phyloP scores from a whole-genome alignment of 306 rosid genomes.

The Quercus cerris region DNA sequence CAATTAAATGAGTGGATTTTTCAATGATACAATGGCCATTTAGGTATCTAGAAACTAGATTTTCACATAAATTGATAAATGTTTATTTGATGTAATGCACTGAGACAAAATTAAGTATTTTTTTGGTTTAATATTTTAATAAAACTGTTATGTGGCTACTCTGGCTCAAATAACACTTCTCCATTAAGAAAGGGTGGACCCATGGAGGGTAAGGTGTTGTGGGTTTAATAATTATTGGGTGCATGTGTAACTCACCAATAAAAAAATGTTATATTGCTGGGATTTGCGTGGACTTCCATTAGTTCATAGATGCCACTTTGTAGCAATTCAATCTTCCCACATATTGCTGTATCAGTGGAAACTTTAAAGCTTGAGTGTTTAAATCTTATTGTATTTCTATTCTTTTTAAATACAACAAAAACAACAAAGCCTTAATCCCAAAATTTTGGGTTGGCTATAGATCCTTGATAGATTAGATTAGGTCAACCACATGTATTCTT shows the following conservation, averaged over 20 bases:
- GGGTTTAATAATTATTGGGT: too few species aligned
- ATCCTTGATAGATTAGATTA: too few species aligned
- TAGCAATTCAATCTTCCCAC: neutral
- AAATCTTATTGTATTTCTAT: neutral
- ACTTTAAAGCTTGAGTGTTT: neutral
- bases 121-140: neutral
- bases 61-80: neutral
- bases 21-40: neutral
- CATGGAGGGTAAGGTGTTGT: too few species aligned
- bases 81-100: neutral
- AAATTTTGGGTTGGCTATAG: too few species aligned
- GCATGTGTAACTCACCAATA: too few species aligned
- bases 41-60: neutral
- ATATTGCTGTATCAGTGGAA: neutral
- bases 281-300: neutral
- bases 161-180: too few species aligned
- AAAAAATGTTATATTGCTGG: neutral
- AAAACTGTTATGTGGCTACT: too few species aligned
- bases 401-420: neutral
- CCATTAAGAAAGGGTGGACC: too few species aligned
- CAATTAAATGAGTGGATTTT: too few species aligned
- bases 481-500: slow-evolving; percentile 10
- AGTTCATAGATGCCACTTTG: neutral
- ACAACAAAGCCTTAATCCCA: too few species aligned
- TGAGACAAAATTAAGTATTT: neutral